Base-by-base conservation (phyloP, 805 yeast species). In the Lipomyces chichibuensis region DNA sequence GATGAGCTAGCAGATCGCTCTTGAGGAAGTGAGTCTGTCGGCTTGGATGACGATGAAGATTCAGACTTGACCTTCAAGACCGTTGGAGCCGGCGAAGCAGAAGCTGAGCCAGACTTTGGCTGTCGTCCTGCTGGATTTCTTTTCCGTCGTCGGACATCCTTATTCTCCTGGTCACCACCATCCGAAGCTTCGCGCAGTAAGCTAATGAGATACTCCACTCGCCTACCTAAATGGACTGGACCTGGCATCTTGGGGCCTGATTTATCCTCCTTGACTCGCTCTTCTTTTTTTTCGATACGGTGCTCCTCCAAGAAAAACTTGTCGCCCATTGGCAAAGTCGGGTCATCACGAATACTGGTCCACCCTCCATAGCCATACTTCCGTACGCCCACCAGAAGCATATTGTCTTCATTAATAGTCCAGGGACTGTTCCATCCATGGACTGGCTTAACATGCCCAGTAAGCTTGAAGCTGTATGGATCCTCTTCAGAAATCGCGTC, bases 301-400 rank as follows among this genome's bases (percentile, higher is more conserved):
- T 77, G 78, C 65, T 85, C 88, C 65, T 82, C 85, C 73, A 95
- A 82, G 74, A 87, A 95, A 71, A 95, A 80, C 80, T 92, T 95
- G 72, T 92, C 91, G 69, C 91, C 90, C 68, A 95, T 81, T 11
- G 92, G 93, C 66, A 95, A 82, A 62, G 91, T 84, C 1, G 99
- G 98, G 79, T 95, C 99, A 79, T 95, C 99, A 75, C 99, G 84
- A 57, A 95, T 93, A 75, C 90, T 93, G 2, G 84, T 77, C 99
- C 99, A 95, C 0, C 97, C 88, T 20, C 98, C 98, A 77, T 92
- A 93, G 0, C 99, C 99, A 78, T 93, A 93, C 78, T 91, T 92
- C 75, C 85, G 84, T 27, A 94, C 90, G 70, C 99, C 99, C 46
- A 90, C 85, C 68, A 95, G 77, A 63, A 95, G 82, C 87, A 87